Evolutionary conservation across 2,329 filamentous ascomycete genomes (phyloP).

Genomic region (Fusarium haematococcum): DNA sequence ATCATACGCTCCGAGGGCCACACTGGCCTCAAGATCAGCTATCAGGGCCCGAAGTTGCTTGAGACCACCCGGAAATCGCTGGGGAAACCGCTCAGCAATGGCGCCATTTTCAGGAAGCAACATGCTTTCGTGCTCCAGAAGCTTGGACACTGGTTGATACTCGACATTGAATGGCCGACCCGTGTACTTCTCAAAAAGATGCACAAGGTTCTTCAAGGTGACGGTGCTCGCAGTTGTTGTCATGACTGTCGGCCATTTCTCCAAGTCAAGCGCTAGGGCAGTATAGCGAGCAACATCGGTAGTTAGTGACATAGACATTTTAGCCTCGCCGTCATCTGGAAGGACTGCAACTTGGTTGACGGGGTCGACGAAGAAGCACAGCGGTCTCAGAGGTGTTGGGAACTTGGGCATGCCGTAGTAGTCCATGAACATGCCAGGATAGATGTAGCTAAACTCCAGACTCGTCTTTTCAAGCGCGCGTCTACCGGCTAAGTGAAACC

Average conservation of each 20-base stretch:
- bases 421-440: constrained; percentile 53
- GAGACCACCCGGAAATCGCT: constrained; percentile 42
- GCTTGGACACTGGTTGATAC: constrained; percentile 42
- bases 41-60: constrained; percentile 42
- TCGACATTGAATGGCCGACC: constrained; percentile 40
- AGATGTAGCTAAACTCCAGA: constrained; percentile 50
- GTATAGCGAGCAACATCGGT: constrained; percentile 47
- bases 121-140: constrained; percentile 36
- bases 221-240: constrained; percentile 44
- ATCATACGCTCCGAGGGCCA: constrained; percentile 48
- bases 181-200: constrained; percentile 48
- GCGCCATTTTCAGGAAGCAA: constrained; percentile 44
- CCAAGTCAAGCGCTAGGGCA: constrained; percentile 46
- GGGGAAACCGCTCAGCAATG: constrained; percentile 33
- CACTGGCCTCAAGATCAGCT: constrained; percentile 47
- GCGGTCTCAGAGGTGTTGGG: constrained; percentile 39
- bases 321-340: constrained; percentile 47
- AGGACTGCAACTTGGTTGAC: constrained; percentile 41
- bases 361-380: constrained; percentile 48
- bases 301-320: constrained; percentile 49
- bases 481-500: constrained; percentile 43
- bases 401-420: constrained; percentile 49
- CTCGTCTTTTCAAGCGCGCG: constrained; percentile 46
- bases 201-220: constrained; percentile 46
- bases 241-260: constrained; percentile 46